Conservation (phyloP, 108 stramenopile species). For the Nitzschia sp. region DNA sequence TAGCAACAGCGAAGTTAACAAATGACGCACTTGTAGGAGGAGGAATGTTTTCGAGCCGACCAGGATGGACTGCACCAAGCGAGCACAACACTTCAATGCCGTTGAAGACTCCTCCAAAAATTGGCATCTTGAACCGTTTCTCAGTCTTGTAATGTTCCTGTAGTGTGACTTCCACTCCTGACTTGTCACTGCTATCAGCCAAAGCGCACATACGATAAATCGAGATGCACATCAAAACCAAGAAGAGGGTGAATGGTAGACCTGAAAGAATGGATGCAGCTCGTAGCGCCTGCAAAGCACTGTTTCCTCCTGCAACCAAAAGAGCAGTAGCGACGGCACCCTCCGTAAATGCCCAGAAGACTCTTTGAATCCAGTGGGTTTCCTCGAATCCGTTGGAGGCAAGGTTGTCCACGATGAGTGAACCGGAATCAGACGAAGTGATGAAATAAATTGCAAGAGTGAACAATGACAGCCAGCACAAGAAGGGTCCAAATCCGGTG, state of each 20-base stretch:
- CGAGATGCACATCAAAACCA: conserved; percentile 35
- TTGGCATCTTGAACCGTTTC: conserved; percentile 32
- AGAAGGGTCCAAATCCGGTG: conserved; percentile 47
- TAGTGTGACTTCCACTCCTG: conserved; percentile 1
- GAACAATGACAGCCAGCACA: conserved; percentile 37
- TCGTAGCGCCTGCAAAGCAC: conserved; percentile 52
- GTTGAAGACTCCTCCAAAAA: conserved; percentile 49
- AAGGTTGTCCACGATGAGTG: conserved; percentile 57
- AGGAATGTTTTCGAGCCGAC: conserved; percentile 24
- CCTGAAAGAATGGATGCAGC: conserved; percentile 56
- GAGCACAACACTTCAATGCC: conserved; percentile 32
- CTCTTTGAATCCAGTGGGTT: conserved; percentile 51
- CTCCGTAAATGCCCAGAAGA: conserved; percentile 65
- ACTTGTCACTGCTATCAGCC: conserved; percentile 4
- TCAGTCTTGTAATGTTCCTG: conserved; percentile 1
- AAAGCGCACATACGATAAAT: conserved; percentile 28
- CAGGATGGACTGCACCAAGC: conserved; percentile 24
- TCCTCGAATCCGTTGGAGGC: conserved; percentile 54
- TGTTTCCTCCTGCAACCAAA: conserved; percentile 39
- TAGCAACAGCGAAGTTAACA: conserved; percentile 23
- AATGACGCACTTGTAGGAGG: conserved; percentile 9
- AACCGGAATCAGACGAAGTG: conserved; percentile 69
- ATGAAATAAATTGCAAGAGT: conserved; percentile 54
- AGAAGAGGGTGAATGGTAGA: conserved; percentile 54
- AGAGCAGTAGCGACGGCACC: conserved; percentile 58